phyloP scores from a whole-genome alignment of 1,284 basidiomycete genomes.

The Boletellus sp. region DNA sequence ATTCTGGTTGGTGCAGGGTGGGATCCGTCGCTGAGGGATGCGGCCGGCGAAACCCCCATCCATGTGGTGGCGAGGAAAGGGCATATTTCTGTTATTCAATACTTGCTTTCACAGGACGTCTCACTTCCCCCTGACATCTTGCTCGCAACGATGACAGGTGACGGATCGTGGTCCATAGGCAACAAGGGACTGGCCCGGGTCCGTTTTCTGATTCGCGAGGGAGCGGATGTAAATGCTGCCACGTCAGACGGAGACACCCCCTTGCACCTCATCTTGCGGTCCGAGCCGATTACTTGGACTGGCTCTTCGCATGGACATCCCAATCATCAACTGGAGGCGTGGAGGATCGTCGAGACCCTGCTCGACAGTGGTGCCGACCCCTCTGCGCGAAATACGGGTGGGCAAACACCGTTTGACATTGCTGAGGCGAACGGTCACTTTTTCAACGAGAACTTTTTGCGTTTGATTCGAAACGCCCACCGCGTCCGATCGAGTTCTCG shows the following conservation, averaged over 20 bases:
- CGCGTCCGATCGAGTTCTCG: too few species aligned
- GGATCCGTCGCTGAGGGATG: slow-evolving; percentile 2
- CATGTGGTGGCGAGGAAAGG: not conserved
- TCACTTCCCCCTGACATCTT: slow-evolving; percentile 2
- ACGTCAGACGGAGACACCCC: not conserved
- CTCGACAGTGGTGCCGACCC: slow-evolving; percentile 7
- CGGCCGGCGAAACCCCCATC: not conserved
- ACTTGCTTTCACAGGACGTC: slow-evolving; percentile 1
- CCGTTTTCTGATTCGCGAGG: not conserved
- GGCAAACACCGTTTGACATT: slow-evolving; percentile 1
- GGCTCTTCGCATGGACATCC: too few species aligned
- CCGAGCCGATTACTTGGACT: too few species aligned
- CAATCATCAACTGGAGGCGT: not conserved
- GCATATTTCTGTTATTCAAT: not conserved
- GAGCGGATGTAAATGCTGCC: not conserved
- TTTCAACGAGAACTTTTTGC: slow-evolving; percentile 4
- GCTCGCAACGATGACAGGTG: not conserved
- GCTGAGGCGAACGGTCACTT: slow-evolving; percentile 1
- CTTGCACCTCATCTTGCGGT: not conserved
- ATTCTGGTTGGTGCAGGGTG: slow-evolving; percentile 2
- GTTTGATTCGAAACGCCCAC: not conserved
- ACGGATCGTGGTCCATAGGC: too few species aligned
- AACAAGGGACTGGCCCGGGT: not conserved
- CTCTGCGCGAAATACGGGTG: not conserved
- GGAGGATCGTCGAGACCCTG: not conserved